These are phyloP conservation scores for Polymyxa betae DNA, from an alignment of 208 protist genomes.

Conservation along the genomic window DNA sequence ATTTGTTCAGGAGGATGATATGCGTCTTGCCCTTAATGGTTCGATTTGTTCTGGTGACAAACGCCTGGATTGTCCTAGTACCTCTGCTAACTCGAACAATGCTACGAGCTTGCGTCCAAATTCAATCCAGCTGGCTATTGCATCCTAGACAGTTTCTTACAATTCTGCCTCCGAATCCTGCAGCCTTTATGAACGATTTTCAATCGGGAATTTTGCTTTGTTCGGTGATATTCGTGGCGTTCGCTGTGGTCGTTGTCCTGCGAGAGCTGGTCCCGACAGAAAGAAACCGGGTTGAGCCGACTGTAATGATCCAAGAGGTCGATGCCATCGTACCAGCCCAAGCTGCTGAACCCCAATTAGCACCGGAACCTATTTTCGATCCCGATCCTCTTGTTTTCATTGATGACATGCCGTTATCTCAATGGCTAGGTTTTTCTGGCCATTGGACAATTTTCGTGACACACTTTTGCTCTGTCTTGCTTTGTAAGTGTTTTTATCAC, in stretches of 20 bases:
- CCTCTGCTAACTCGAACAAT: neutral
- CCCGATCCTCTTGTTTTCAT: conserved; percentile 8
- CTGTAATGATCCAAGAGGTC: neutral
- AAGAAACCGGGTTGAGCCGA: neutral
- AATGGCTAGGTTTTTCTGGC: conserved; percentile 46
- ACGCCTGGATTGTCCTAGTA: neutral
- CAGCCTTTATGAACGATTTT: neutral
- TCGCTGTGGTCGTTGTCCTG: neutral
- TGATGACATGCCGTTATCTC: conserved; percentile 31
- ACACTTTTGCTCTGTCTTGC: conserved; percentile 8
- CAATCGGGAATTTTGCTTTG: conserved; percentile 19
- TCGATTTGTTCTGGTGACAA: neutral
- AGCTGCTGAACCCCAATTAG: neutral
- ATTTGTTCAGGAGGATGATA: neutral
- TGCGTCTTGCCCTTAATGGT: neutral
- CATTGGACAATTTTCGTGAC: conserved; percentile 41
- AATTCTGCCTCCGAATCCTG: neutral
- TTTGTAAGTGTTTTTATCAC: neutral
- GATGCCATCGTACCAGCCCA: neutral
- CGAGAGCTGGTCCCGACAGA: conserved; percentile 9
- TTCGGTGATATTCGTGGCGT: conserved; percentile 3
- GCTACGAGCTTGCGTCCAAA: conserved; percentile 23
- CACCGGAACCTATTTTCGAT: neutral
- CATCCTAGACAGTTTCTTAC: neutral
- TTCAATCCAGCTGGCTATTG: neutral